Evolutionary conservation across 2,329 filamentous ascomycete genomes (phyloP).

Genomic region (Pezicula radicicola): DNA sequence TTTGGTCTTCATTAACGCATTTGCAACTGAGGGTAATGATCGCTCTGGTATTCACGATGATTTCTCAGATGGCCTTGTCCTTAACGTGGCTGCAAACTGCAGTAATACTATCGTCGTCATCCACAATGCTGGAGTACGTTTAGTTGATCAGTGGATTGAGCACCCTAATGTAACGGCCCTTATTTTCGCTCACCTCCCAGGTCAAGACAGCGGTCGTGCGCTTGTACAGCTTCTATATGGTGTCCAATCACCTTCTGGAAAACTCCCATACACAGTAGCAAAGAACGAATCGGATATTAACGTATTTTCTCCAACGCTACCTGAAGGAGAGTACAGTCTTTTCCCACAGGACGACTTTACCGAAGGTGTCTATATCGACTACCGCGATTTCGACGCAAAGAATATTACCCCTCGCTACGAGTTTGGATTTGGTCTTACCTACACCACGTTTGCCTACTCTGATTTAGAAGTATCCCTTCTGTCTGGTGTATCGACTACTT

Average conservation of each 20-base stretch:
- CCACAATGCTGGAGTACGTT: slow-evolving; percentile 58
- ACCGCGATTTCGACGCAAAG: slow-evolving; percentile 43
- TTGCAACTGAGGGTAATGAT: slow-evolving; percentile 70
- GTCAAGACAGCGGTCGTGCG: slow-evolving; percentile 58
- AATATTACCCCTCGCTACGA: slow-evolving; percentile 31
- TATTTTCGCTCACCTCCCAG: slow-evolving; percentile 57
- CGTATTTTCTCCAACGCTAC: slow-evolving; percentile 33
- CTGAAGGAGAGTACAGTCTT: slow-evolving; percentile 26
- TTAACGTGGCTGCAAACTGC: slow-evolving; percentile 53
- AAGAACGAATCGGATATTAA: slow-evolving; percentile 49
- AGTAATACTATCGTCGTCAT: slow-evolving; percentile 61
- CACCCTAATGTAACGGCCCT: slow-evolving; percentile 61
- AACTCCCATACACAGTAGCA: slow-evolving; percentile 65
- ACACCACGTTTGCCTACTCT: slow-evolving; percentile 51
- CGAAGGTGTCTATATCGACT: slow-evolving; percentile 49
- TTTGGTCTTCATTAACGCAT: slow-evolving; percentile 63
- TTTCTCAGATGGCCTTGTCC: slow-evolving; percentile 53
- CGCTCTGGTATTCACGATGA: slow-evolving; percentile 50
- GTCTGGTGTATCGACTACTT: slow-evolving; percentile 38
- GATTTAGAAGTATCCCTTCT: slow-evolving; percentile 31
- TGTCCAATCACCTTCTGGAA: slow-evolving; percentile 48
- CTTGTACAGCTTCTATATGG: slow-evolving; percentile 61
- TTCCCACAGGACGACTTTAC: slow-evolving; percentile 39
- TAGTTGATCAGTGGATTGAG: slow-evolving; percentile 57
- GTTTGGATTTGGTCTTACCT: slow-evolving; percentile 48